These are phyloP conservation scores for Elsinoe necatrix DNA, from an alignment of 2,329 filamentous ascomycete genomes.

Conservation along the genomic window DNA sequence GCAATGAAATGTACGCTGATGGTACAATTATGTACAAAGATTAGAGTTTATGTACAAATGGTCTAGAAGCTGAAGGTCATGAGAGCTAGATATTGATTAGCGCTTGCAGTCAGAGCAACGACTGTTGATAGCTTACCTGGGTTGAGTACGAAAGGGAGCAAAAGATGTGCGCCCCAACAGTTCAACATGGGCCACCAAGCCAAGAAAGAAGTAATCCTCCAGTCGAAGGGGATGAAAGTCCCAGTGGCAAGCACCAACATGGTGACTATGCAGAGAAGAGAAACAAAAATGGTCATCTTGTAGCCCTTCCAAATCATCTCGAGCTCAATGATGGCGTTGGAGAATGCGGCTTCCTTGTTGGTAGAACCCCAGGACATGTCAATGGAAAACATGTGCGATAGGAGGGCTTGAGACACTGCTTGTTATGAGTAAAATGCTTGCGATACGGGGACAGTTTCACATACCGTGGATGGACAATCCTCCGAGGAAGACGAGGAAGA, in stretches of 20 bases:
- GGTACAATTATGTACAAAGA: background rate
- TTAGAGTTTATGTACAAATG: background rate
- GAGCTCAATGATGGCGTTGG: conserved; percentile 41
- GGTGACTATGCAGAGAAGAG: conserved; percentile 38
- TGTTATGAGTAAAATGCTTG: background rate
- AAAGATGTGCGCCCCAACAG: conserved; percentile 1
- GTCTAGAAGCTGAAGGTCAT: conserved; percentile 13
- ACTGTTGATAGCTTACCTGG: background rate
- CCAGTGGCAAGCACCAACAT: conserved; percentile 49
- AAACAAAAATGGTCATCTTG: conserved; percentile 40
- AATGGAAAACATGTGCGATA: conserved; percentile 31
- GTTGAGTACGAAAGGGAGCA: conserved; percentile 5
- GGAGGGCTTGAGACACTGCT: conserved; percentile 30
- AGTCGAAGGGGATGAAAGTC: conserved; percentile 4
- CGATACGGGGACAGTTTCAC: background rate
- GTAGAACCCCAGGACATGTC: conserved; percentile 46
- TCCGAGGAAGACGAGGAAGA: conserved; percentile 27
- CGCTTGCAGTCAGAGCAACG: background rate
- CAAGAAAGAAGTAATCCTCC: conserved; percentile 11
- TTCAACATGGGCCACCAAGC: conserved; percentile 14
- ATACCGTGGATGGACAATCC: conserved; percentile 22
- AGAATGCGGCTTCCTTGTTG: conserved; percentile 46
- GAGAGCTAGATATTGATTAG: background rate
- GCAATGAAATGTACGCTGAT: background rate
- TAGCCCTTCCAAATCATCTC: background rate